phyloP scores from a whole-genome alignment of 306 rosid species.

The Quercus rubra region DNA sequence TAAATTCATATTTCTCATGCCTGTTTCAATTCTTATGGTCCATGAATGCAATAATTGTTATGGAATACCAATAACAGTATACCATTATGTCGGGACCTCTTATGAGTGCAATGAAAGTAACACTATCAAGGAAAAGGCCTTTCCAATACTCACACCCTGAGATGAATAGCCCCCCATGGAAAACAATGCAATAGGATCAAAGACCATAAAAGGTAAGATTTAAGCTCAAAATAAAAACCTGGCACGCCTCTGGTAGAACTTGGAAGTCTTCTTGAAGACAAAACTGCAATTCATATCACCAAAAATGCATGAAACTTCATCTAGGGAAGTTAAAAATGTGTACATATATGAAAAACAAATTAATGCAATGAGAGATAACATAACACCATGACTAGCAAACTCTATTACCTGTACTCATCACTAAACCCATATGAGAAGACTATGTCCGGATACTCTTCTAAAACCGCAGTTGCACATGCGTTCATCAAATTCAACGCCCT shows the following conservation, averaged over 20 bases:
- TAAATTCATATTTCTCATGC: neutral
- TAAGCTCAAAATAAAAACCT: constrained; percentile 25
- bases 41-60: neutral
- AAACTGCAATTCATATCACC: constrained; percentile 35
- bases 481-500: constrained; percentile 68
- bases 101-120: neutral
- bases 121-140: neutral
- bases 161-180: neutral
- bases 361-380: neutral
- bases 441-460: constrained; percentile 62
- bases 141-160: neutral
- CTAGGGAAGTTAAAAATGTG: neutral
- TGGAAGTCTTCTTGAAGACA: constrained; percentile 68
- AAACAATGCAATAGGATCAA: neutral
- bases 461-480: constrained; percentile 46
- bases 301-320: neutral
- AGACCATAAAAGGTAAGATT: neutral
- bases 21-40: neutral
- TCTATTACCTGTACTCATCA: constrained; percentile 53
- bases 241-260: constrained; percentile 68
- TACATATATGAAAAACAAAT: neutral
- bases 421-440: constrained; percentile 73
- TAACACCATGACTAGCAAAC: neutral
- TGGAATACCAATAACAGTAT: neutral
- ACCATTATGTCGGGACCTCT: neutral